These are phyloP conservation scores for Dactylellina leptospora DNA, from an alignment of 2,329 filamentous ascomycete species.

Conservation along the genomic window DNA sequence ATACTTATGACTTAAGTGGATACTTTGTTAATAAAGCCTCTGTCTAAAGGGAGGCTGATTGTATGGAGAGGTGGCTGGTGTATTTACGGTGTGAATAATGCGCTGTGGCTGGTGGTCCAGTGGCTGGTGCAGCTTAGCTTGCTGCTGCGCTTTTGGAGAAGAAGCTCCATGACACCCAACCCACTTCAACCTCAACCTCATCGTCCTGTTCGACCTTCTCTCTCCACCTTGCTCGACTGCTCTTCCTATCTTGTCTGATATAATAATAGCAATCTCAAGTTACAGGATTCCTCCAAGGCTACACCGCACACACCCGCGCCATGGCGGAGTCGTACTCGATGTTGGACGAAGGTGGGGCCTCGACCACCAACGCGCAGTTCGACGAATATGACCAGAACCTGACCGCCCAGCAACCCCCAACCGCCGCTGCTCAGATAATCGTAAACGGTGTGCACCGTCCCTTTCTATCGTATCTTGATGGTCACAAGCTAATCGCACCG, in stretches of 20 bases:
- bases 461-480: background rate
- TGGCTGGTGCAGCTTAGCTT: conserved; percentile 19
- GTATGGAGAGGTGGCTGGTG: background rate
- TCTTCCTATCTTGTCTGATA: background rate
- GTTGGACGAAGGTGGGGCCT: conserved; percentile 42
- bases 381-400: conserved; percentile 36
- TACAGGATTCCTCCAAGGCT: background rate
- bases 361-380: conserved; percentile 25
- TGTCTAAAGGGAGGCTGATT: too few species aligned
- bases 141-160: conserved; percentile 1
- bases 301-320: background rate
- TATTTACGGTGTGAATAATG: background rate
- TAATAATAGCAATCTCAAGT: too few species aligned
- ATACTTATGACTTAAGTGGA: too few species aligned
- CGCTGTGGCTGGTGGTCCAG: background rate
- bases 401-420: background rate
- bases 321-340: conserved; percentile 47
- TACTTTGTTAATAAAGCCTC: too few species aligned
- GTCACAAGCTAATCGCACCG: background rate
- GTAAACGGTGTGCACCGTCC: conserved; percentile 26
- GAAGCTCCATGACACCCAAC: conserved; percentile 7
- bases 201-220: background rate
- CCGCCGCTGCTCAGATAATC: conserved; percentile 12
- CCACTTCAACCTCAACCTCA: conserved; percentile 12
- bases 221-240: background rate